Conservation (phyloP, 129 eudicot genomes). For the Calendula officinalis region DNA sequence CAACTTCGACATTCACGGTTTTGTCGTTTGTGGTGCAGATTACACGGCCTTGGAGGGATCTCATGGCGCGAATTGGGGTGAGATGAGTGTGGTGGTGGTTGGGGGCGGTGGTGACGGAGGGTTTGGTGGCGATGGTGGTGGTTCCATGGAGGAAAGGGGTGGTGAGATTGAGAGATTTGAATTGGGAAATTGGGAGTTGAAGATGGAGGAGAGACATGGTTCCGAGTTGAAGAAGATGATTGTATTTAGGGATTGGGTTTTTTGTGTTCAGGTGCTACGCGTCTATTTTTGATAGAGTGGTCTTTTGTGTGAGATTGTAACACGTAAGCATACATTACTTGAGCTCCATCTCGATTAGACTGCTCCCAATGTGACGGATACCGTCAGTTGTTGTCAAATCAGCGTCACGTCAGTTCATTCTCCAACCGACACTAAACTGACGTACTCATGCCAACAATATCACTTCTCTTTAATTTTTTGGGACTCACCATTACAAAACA, state of each 20-base stretch:
- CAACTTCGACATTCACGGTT: slow-evolving; percentile 82
- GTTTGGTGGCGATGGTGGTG: slow-evolving; percentile 41
- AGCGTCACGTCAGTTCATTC: no score
- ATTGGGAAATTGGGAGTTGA: slow-evolving; percentile 56
- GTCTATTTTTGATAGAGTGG: background rate
- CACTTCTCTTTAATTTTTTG: no score
- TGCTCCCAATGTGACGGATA: no score
- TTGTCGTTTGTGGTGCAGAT: slow-evolving; percentile 77
- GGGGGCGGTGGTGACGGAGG: slow-evolving; percentile 33
- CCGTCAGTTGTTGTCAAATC: no score
- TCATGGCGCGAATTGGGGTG: slow-evolving; percentile 71
- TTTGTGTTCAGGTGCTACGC: slow-evolving; percentile 18
- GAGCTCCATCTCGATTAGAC: no score
- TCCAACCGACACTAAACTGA: no score
- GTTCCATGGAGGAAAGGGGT: slow-evolving; percentile 73
- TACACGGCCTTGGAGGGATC: slow-evolving; percentile 68
- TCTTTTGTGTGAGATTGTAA: background rate
- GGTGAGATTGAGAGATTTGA: slow-evolving; percentile 67
- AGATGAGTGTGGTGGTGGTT: slow-evolving; percentile 20
- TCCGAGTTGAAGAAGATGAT: slow-evolving; percentile 17
- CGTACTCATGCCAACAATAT: no score
- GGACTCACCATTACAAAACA: no score
- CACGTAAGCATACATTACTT: no score
- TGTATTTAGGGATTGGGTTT: slow-evolving; percentile 21
- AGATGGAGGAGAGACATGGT: slow-evolving; percentile 66